Conservation (phyloP, 805 yeast species). For the Zygoascus ofunaensis region DNA sequence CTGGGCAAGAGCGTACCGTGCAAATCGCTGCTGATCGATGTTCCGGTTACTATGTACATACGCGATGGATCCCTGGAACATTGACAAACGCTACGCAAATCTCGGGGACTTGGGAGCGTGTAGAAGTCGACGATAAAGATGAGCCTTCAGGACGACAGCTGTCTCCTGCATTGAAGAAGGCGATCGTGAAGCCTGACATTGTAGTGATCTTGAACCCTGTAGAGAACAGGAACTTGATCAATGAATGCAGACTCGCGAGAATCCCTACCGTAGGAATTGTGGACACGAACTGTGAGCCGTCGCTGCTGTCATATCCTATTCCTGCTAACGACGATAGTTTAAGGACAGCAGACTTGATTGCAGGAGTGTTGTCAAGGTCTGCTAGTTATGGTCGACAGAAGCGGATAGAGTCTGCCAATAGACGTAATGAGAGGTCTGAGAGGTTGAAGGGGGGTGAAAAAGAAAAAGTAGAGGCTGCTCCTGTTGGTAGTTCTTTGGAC, state of each 20-base stretch:
- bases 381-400: conserved; percentile 56
- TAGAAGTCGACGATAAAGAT: conserved; percentile 71
- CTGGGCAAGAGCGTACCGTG: conserved; percentile 65
- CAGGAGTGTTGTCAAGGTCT: conserved; percentile 77
- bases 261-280: conserved; percentile 90
- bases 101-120: conserved; percentile 48
- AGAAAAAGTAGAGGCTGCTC: too few species aligned
- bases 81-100: conserved; percentile 75
- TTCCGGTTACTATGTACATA: conserved; percentile 70
- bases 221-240: conserved; percentile 70
- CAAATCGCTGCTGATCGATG: conserved; percentile 71
- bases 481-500: too few species aligned
- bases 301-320: conserved; percentile 82
- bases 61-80: conserved; percentile 93
- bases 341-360: conserved; percentile 68
- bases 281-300: conserved; percentile 90
- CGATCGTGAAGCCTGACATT: conserved; percentile 77
- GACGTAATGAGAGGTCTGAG: not conserved
- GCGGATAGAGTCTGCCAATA: not conserved
- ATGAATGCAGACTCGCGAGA: conserved; percentile 72
- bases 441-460: too few species aligned
- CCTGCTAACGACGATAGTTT: conserved; percentile 93
- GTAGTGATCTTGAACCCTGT: conserved; percentile 80
- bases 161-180: conserved; percentile 36
- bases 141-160: conserved; percentile 52